Evolutionary conservation across 106 monocot species (phyloP).

Genomic region (Dioscorea zingiberensis): DNA sequence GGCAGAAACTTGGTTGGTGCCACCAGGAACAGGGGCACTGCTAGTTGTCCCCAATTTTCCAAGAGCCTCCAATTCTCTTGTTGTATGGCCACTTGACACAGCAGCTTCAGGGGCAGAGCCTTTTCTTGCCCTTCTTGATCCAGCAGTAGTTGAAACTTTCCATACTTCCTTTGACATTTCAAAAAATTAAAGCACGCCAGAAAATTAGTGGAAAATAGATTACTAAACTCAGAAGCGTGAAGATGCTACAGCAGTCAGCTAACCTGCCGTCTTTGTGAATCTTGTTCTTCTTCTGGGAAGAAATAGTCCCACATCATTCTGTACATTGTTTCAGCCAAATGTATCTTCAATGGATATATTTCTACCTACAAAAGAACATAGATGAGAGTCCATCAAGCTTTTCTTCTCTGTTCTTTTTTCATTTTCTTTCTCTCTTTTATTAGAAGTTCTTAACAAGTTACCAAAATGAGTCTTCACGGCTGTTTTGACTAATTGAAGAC

Average conservation of each 20-base stretch:
- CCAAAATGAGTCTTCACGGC: too few relatives aligned
- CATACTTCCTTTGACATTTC: slow-evolving; percentile 72
- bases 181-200: neutral
- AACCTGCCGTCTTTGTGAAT: slow-evolving; percentile 94
- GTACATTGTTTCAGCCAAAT: slow-evolving; percentile 98
- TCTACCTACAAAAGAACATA: slow-evolving; percentile 54
- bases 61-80: slow-evolving; percentile 45
- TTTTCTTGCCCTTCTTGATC: slow-evolving; percentile 72
- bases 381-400: too few relatives aligned
- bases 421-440: too few relatives aligned
- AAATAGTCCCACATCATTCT: slow-evolving; percentile 99
- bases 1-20: slow-evolving; percentile 17
- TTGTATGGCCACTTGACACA: slow-evolving; percentile 32
- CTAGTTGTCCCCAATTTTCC: slow-evolving; percentile 25
- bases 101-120: slow-evolving; percentile 38
- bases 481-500: too few relatives aligned
- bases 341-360: slow-evolving; percentile 94
- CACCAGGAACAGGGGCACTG: slow-evolving; percentile 16
- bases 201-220: neutral
- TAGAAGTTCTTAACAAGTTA: too few relatives aligned
- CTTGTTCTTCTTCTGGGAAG: slow-evolving; percentile 97
- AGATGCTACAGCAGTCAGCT: neutral
- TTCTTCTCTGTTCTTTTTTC: too few relatives aligned
- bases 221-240: too few relatives aligned
- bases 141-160: slow-evolving; percentile 96